Evolutionary conservation across 306 rosid genomes (phyloP).

Genomic region (Dryas octopetala): DNA sequence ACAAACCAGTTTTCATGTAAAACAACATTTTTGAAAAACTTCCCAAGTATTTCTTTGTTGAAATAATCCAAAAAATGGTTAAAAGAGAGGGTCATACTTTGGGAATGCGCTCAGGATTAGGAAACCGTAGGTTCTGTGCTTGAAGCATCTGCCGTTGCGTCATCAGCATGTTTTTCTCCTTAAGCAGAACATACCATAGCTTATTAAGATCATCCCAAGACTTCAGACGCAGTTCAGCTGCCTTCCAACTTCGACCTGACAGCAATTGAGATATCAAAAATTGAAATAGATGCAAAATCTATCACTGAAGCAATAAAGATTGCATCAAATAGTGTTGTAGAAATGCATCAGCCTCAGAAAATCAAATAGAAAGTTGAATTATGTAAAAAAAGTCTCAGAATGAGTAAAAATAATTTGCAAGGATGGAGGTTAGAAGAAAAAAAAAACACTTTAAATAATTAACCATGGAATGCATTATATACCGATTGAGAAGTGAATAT

Average conservation of each 20-base stretch:
- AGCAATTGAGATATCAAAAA: constrained; percentile 13
- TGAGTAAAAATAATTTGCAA: neutral
- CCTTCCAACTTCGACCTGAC: constrained; percentile 95
- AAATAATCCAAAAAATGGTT: neutral
- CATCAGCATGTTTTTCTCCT: constrained; percentile 96
- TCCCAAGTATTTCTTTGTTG: neutral
- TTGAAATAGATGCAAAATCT: neutral
- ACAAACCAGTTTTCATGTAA: neutral
- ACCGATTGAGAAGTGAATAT: neutral
- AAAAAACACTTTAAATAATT: neutral
- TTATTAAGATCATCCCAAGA: constrained; percentile 97
- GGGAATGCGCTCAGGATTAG: constrained; percentile 87
- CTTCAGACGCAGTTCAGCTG: constrained; percentile 77
- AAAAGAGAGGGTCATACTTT: constrained; percentile 43
- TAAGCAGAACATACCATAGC: constrained; percentile 85
- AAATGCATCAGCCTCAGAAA: neutral
- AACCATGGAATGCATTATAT: neutral
- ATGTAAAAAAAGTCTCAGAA: neutral
- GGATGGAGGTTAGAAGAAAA: neutral
- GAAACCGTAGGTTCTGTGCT: constrained; percentile 79
- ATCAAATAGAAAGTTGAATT: neutral
- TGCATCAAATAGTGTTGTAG: neutral
- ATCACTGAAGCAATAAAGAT: neutral
- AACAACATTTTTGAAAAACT: neutral
- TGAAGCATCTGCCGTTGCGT: constrained; percentile 97